Base-by-base conservation (phyloP, 345 rosid species). In the Gossypium thurberi region DNA sequence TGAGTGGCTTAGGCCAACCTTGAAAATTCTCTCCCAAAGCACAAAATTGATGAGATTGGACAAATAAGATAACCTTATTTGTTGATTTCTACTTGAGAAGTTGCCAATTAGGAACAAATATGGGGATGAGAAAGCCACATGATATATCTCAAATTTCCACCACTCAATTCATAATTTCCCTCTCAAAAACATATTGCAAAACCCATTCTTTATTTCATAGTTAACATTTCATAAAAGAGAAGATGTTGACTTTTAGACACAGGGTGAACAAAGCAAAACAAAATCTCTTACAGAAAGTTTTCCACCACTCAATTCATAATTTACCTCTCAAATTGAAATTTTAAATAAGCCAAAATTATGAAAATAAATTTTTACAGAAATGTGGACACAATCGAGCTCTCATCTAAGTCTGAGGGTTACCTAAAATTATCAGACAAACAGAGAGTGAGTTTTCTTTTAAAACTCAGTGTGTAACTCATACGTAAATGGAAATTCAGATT, bases 31-130 rank as follows among this genome's bases (percentile, higher is more conserved):
- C 23, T 10, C 62, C 74, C 69, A 65, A 74, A 80, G 75, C 42
- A 67, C 62, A 47, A 78, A 68, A 74, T 23, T 60, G 74, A 76
- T 43, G 53, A 74, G 82, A 84, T 76, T 89, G 81, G 89, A 59
- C 81, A 55, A 77, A 74, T 33, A 26, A 77, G 98, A 91, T 86
- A 86, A 86, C 86, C 77, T 81, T 91, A 93, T 91, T 95, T 85
- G 77, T 74, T 81, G 51, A 46, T 60, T 48, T 18, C 51, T 28
- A 48, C 69, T 37, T 65, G 78, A 86, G 83, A 85, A 72, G 52
- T 71, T 74, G 91, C 93, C 97, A 91, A 89, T 81, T 86, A 68
- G 81, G 88, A 87, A 50, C 70, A 74, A 8, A 65, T 52, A 82
- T 75, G 74, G 59, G 28, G 28, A 26, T 26, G 28, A 26, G 3